Base-by-base conservation (phyloP, 2,329 filamentous ascomycete species). In the Sclerotinia subarctica region DNA sequence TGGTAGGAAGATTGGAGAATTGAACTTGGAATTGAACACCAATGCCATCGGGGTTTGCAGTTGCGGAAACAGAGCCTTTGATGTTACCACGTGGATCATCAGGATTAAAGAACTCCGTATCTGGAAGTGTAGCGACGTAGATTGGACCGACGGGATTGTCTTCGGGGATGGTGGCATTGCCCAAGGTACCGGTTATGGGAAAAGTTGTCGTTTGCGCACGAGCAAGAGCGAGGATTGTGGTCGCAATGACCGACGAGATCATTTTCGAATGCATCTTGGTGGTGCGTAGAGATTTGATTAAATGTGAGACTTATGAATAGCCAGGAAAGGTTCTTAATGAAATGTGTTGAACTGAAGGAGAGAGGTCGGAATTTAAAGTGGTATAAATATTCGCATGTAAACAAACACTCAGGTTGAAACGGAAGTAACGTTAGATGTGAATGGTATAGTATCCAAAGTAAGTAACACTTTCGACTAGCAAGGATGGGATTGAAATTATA, bases 1-100 rank as follows among this genome's bases (percentile, higher is more conserved):
- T 79, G 15, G 81, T 79, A 66, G 88, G 87, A 11, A 90, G 79
- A 74, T 88, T 87, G 66, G 80, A 82, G 74, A 90, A 84, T 44
- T 81, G 78, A 71, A 88, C 82, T 66, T 80, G 78, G 76, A 87
- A 85, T 66, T 80, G 77, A 64, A 89, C 83, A 54, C 88, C 88
- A 32, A 81, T 79, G 63, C 85, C 85, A 66, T 83, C 79, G 0
- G 81, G 76, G 52, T 79, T 79, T 52, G 82, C 79, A 49, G 78
- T 78, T 52, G 81, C 84, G 19, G 78, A 78, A 73, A 90, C 78
- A 46, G 73, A 81, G 21, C 87, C 84, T 73, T 84, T 81, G 67
- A 90, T 79, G 60, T 87, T 86, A 72, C 84, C 85, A 78, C 76
- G 56, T 83, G 79, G 68, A 76, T 81, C 73, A 3, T 82, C 79